Conservation (phyloP, 345 rosid genomes). For the Clausena lansium region DNA sequence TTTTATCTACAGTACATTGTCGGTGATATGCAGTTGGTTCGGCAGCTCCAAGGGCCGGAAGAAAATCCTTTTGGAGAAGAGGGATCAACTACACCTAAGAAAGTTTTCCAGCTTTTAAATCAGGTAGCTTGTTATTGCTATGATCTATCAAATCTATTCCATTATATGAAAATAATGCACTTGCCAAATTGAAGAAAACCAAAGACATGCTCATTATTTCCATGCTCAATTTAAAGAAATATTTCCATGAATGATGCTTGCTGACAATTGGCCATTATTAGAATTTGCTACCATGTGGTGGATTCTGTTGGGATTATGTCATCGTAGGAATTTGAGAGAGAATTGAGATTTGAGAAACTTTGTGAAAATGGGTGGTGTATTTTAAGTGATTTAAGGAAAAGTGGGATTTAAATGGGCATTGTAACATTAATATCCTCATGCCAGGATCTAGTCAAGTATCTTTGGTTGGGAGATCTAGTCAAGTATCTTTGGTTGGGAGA, state of each 20-base stretch:
- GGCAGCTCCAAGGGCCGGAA: conserved; percentile 84
- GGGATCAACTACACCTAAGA: conserved; percentile 72
- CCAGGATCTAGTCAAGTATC: background rate
- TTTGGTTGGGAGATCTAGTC: background rate
- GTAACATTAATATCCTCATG: background rate
- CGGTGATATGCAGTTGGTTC: conserved; percentile 55
- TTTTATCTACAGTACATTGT: background rate
- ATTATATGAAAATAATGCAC: background rate
- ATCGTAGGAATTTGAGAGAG: background rate
- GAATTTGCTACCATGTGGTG: background rate
- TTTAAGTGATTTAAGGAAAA: background rate
- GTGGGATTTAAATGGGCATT: background rate
- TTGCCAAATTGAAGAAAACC: background rate
- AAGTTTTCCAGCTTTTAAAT: conserved; percentile 86
- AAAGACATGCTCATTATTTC: background rate
- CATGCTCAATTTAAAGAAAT: background rate
- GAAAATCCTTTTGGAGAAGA: conserved; percentile 96
- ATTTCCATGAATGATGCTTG: background rate
- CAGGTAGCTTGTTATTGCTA: conserved; percentile 44
- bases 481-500: background rate
- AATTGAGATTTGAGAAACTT: background rate
- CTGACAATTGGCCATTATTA: background rate
- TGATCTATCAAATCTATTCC: conserved; percentile 10
- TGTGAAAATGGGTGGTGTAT: background rate
- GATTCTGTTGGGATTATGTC: background rate